Conservation (phyloP, 768 basidiomycete genomes). For the Hebeloma cylindrosporum region DNA sequence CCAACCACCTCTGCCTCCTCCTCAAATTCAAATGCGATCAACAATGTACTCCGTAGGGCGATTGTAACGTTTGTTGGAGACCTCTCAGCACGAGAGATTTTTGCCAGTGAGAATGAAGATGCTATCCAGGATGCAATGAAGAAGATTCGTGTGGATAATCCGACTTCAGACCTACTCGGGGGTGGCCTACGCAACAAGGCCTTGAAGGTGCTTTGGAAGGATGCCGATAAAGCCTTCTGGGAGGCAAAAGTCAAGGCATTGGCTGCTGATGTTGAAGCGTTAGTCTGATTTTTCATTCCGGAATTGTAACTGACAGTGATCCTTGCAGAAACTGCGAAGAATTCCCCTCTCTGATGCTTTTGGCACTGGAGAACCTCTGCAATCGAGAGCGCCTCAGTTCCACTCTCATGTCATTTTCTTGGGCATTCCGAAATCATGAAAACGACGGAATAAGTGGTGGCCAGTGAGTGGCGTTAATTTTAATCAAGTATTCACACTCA, state of each 20-base stretch:
- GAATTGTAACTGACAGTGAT: no score
- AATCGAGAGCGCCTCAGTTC: constrained; percentile 5
- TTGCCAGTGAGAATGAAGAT: constrained; percentile 10
- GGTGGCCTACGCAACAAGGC: constrained; percentile 10
- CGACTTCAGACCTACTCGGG: constrained; percentile 4
- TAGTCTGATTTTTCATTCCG: no score
- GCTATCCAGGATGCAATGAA: constrained; percentile 1
- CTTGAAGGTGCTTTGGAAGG: constrained; percentile 7
- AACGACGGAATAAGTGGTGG: not conserved
- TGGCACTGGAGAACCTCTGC: constrained; percentile 4
- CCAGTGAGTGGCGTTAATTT: not conserved
- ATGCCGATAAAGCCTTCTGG: constrained; percentile 2
- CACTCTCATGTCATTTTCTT: not conserved
- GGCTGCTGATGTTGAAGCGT: not conserved
- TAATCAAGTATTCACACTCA: not conserved
- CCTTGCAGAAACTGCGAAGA: constrained; percentile 10
- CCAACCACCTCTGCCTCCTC: no score
- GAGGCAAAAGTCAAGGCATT: not conserved
- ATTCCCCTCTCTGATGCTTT: constrained; percentile 6
- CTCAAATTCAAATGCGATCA: not conserved
- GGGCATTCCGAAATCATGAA: constrained; percentile 1
- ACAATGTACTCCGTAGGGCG: not conserved
- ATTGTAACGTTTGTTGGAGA: constrained; percentile 8
- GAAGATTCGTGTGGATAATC: constrained; percentile 1
- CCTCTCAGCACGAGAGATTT: constrained; percentile 1